Evolutionary conservation across 2,329 filamentous ascomycete genomes (phyloP).

Genomic region (Fusarium decemcellulare): DNA sequence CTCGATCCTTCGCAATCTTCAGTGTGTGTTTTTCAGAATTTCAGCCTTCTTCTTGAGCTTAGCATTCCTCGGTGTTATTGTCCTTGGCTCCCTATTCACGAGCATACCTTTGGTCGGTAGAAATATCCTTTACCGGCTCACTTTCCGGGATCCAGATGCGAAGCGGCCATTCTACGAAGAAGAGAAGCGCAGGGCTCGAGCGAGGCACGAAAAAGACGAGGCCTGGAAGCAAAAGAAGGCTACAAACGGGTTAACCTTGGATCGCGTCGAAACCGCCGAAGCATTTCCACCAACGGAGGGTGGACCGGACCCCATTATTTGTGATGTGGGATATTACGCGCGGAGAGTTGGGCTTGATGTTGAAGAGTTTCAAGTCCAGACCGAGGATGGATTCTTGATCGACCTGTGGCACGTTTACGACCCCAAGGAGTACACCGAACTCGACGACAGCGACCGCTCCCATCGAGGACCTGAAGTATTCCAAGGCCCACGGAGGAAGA

Average conservation of each 20-base stretch:
- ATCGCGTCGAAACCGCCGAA: constrained; percentile 60
- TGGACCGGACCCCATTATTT: constrained; percentile 82
- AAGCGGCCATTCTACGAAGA: constrained; percentile 80
- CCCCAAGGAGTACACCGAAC: constrained; percentile 77
- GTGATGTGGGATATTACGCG: constrained; percentile 89
- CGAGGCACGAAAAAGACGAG: constrained; percentile 69
- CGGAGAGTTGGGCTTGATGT: constrained; percentile 88
- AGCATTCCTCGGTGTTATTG: constrained; percentile 81
- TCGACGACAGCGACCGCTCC: constrained; percentile 64
- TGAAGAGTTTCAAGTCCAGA: constrained; percentile 87
- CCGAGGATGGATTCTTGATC: constrained; percentile 94
- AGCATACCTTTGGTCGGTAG: constrained; percentile 69
- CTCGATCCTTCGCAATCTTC: constrained; percentile 73
- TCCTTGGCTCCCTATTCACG: constrained; percentile 80
- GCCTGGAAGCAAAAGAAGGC: constrained; percentile 71
- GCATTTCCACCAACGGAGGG: constrained; percentile 84
- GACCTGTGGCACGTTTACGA: constrained; percentile 92
- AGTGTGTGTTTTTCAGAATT: constrained; percentile 75
- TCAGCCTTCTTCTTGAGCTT: constrained; percentile 84
- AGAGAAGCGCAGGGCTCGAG: constrained; percentile 72
- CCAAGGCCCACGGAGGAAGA: constrained; percentile 54
- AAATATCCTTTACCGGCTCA: constrained; percentile 67
- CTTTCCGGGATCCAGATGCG: constrained; percentile 71
- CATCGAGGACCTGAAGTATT: constrained; percentile 75
- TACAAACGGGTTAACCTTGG: constrained; percentile 54